Base-by-base conservation (phyloP, 1,284 basidiomycete genomes). In the Leccinum fallax region DNA sequence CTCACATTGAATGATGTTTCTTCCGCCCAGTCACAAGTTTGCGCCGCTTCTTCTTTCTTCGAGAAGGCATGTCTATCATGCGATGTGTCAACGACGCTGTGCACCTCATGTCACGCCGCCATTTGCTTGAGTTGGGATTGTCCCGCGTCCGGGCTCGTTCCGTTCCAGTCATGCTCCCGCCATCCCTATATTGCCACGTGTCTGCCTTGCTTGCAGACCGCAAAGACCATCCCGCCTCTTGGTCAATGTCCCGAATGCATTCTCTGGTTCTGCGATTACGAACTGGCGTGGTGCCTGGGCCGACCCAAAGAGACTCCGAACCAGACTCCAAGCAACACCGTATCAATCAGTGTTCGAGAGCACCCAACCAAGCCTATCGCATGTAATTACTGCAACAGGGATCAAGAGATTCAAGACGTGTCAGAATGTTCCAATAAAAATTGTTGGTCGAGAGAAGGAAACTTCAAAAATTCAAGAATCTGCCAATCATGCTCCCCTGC, bases 261-360 rank as follows among this genome's bases (percentile, higher is more conserved):
- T 34, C 59, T 60, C 53, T 72, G 68, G 67, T 69, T 68, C 49
- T 69, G 70, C 55, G n/a, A 11, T 46, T 9, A 5, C 9, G 71
- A 72, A 16, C 13, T 72, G 62, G 67, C 55, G 4, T 69, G 69
- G 70, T 69, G 68, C 54, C 54, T 60, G 5, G 71, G 71, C 21
- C 65, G 69, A 59, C 67, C 65, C 1, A 63, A 32, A 46, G 51
- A 59, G 0, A 24, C 30, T 5, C 16, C 54, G n/a, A 11, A 43
- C 40, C 16, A 43, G n/a, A 19, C 40, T 19, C 10, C 40, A 43
- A 43, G 40, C n/a, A 10, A 19, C 40, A 43, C 40, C 40, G 11
- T 43, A 43, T 19, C n/a, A 43, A 43, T 6, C n/a, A 19, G 28
- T 73, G 69, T 48, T 63, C 69, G 30, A 57, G 63, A 0, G 67